Evolutionary conservation across 192 early-diverging fungal genomes (phyloP).

Genomic region (Lunasporangiospora selenospora): DNA sequence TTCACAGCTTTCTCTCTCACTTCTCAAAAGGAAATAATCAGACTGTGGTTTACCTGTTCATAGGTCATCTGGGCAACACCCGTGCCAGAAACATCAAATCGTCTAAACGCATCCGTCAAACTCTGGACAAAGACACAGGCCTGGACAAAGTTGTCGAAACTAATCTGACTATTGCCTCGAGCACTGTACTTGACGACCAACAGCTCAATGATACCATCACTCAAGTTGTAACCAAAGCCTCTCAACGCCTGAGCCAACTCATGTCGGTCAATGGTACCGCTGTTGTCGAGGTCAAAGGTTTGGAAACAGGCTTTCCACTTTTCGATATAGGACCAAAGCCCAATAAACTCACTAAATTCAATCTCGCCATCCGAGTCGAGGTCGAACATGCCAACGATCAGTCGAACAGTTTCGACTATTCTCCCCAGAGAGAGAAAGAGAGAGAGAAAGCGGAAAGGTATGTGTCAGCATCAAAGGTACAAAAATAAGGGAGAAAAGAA

Average conservation of each 20-base stretch:
- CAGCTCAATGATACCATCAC: slow-evolving; percentile 21
- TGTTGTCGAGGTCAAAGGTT: slow-evolving; percentile 68
- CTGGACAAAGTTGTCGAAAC: slow-evolving; percentile 55
- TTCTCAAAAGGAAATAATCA: too few relatives aligned
- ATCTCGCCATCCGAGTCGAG: slow-evolving; percentile 66
- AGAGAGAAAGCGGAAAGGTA: too few relatives aligned
- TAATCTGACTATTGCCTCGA: slow-evolving; percentile 49
- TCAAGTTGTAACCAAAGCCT: slow-evolving; percentile 50
- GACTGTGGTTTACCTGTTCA: slow-evolving; percentile 51
- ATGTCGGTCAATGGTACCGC: slow-evolving; percentile 67
- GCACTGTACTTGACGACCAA: slow-evolving; percentile 56
- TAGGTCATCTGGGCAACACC: slow-evolving; percentile 69
- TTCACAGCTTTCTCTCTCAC: too few relatives aligned
- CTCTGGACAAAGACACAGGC: slow-evolving; percentile 70
- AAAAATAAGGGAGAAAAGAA: too few relatives aligned
- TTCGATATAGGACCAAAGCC: slow-evolving; percentile 73
- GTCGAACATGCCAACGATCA: slow-evolving; percentile 74
- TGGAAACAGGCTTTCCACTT: slow-evolving; percentile 76
- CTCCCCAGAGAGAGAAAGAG: too few relatives aligned
- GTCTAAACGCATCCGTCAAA: slow-evolving; percentile 64
- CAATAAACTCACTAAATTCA: slow-evolving; percentile 69
- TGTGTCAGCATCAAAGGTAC: too few relatives aligned
- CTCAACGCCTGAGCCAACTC: slow-evolving; percentile 35
- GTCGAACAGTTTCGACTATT: slow-evolving; percentile 69
- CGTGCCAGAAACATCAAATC: slow-evolving; percentile 59